These are phyloP conservation scores for Globisporangium irregulare DNA, from an alignment of 352 stramenopile genomes.

Conservation along the genomic window DNA sequence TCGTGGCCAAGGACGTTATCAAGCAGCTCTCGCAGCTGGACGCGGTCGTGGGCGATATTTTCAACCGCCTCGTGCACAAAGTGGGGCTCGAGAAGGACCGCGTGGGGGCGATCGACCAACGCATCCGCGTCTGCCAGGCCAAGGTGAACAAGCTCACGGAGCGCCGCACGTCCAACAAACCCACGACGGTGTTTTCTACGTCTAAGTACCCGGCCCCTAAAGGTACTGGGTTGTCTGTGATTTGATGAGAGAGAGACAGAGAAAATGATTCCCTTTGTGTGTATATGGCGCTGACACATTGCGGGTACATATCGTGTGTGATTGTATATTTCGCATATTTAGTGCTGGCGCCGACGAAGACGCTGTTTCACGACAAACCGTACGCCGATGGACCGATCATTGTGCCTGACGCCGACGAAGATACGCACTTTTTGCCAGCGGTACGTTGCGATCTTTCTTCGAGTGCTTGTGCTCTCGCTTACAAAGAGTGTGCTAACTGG, in stretches of 20 bases:
- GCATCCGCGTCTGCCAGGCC: conserved; percentile 76
- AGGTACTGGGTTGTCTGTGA: conserved; percentile 11
- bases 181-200: conserved; percentile 87
- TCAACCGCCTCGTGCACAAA: conserved; percentile 75
- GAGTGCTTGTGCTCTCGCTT: background rate
- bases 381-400: conserved; percentile 75
- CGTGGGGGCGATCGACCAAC: conserved; percentile 65
- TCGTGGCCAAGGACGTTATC: conserved; percentile 83
- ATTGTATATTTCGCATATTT: background rate
- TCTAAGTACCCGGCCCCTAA: conserved; percentile 84
- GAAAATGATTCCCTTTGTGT: background rate
- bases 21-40: conserved; percentile 84
- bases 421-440: conserved; percentile 80
- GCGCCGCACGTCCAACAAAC: conserved; percentile 78
- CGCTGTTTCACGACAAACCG: conserved; percentile 81
- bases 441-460: conserved; percentile 16
- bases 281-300: background rate
- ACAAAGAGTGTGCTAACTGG: background rate
- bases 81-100: conserved; percentile 79
- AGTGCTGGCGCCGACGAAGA: conserved; percentile 61
- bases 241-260: background rate
- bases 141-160: conserved; percentile 84
- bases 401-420: conserved; percentile 65
- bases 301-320: background rate
- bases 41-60: conserved; percentile 80